Conservation (phyloP, 2,329 filamentous ascomycete genomes). For the Cercospora janseana region DNA sequence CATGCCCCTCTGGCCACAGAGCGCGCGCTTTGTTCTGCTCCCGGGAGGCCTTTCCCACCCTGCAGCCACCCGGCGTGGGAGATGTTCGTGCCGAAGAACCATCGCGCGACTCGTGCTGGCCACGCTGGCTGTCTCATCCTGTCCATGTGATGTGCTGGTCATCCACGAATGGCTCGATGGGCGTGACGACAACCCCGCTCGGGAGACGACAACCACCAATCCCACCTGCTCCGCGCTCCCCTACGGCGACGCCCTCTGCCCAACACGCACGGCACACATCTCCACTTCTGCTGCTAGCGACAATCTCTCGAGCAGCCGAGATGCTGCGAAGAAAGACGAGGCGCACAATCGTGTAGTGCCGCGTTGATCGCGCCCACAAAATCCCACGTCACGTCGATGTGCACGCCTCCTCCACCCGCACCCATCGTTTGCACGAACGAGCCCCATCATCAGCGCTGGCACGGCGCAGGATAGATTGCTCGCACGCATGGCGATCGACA, state of each 20-base stretch:
- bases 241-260: too few species aligned
- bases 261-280: too few species aligned
- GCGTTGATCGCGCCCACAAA: background rate
- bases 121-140: slow-evolving; percentile 3
- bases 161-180: too few species aligned
- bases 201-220: too few species aligned
- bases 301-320: too few species aligned
- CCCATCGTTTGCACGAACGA: too few species aligned
- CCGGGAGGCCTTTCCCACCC: background rate
- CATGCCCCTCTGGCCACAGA: too few species aligned
- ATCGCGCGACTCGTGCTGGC: slow-evolving; percentile 4
- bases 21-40: background rate
- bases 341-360: background rate
- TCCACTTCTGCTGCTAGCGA: too few species aligned
- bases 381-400: background rate
- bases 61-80: background rate
- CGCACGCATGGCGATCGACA: slow-evolving; percentile 16
- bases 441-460: too few species aligned
- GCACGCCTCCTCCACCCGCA: background rate
- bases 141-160: slow-evolving; percentile 1
- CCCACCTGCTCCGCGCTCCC: too few species aligned
- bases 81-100: slow-evolving; percentile 3
- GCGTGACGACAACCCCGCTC: too few species aligned
- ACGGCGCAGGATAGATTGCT: background rate
- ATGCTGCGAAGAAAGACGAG: background rate